A percentile compares a stretch with the other conserved stretches of the same genome.
Evolutionary conservation across 176 grass and related monocot species (phyloP).

Genomic region (Chrysopogon serrulatus): DNA sequence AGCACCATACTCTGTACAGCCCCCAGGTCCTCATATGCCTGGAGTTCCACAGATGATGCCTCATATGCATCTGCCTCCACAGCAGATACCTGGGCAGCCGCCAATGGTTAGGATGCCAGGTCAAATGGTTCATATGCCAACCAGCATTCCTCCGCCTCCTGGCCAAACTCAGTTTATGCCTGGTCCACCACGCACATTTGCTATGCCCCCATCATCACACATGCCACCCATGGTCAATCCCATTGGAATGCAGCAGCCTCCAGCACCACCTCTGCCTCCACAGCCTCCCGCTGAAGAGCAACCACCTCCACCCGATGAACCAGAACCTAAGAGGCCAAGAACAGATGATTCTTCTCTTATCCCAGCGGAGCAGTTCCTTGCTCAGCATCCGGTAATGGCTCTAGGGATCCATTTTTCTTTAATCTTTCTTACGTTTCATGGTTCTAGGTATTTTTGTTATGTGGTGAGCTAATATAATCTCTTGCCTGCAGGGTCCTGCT

Average conservation of each 20-base stretch:
- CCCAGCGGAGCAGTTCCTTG: conserved; percentile 81
- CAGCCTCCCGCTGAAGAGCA: conserved; percentile 84
- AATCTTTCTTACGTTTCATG: background rate
- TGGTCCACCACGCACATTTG: conserved; percentile 37
- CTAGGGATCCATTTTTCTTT: background rate
- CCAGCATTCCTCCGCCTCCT: conserved; percentile 66
- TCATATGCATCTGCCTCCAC: conserved; percentile 50
- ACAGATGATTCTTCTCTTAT: conserved; percentile 81
- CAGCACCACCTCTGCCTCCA: conserved; percentile 61
- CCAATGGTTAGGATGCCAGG: conserved; percentile 43
- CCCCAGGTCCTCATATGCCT: conserved; percentile 34
- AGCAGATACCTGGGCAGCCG: conserved; percentile 63
- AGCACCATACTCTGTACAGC: background rate
- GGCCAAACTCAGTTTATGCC: conserved; percentile 63
- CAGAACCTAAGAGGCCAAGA: conserved; percentile 88
- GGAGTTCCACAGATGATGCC: conserved; percentile 49
- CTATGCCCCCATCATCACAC: conserved; percentile 53
- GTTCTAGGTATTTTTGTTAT: conserved; percentile 1
- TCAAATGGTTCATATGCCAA: conserved; percentile 40
- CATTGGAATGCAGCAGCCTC: conserved; percentile 55
- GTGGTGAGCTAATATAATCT: conserved; percentile 20
- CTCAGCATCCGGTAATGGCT: conserved; percentile 74
- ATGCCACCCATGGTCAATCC: conserved; percentile 59
- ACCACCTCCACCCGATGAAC: conserved; percentile 88
- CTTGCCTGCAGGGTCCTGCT: conserved; percentile 59